Base-by-base conservation (phyloP, 108 stramenopile species). In the Nitzschia sp. region DNA sequence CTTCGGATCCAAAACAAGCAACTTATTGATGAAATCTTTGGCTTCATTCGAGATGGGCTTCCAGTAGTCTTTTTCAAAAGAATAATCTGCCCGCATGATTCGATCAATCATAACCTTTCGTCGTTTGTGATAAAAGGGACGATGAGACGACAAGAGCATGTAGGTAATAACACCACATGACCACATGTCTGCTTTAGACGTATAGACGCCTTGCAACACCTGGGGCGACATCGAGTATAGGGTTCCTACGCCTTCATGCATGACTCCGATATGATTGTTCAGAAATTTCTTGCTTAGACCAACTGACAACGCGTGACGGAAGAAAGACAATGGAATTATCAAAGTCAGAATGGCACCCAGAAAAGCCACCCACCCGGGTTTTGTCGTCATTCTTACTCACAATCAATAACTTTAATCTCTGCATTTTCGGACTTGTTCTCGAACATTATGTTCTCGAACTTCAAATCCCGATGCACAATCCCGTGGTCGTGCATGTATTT, bases 401-500 rank as follows among this genome's bases (percentile, higher is more conserved):
- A 76, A 64, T 76, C 91, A 60, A 87, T 82, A 36, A 92, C 63
- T 34, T 84, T 76, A 35, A 92, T 70, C 53, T 83, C 87, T 0
- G 86, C 83, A 60, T 83, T 52, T 17, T 76, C 66, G 34, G 61
- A 41, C 8, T 86, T 82, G 44, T 64, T 73, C 53, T 85, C 81
- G 41, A 85, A 80, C 63, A 95, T 87, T 1, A 86, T 79, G 63
- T 81, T 81, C 35, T 68, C 67, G 31, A 68, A 72, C 25, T 72
- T 72, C 29, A 77, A 26, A 61, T 61, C 60, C n/a, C 99, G 90
- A 78, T 99, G 99, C 27, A 97, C 93, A 66, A 97, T 80, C 1
- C 87, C 88, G 35, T 92, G 85, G 34, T 86, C 79, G 62, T 99
- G 99, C 53, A 98, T 84, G 78, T 98, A 98, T 33, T 71, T 59